Conservation (phyloP, 78 protist genomes). For the Planoprotostelium fungivorum region DNA sequence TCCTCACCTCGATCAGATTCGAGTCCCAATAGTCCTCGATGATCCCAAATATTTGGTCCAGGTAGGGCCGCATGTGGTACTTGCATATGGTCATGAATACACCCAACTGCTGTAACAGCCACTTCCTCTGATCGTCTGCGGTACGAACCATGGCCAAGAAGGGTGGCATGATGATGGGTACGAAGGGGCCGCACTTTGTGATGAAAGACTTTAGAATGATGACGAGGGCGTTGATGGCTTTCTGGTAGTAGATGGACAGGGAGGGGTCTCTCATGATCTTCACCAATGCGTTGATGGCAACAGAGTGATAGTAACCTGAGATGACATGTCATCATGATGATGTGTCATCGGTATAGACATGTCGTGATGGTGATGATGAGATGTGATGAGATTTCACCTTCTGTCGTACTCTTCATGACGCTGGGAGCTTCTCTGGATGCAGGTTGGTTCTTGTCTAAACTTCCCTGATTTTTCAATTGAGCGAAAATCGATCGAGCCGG, state of each 20-base stretch:
- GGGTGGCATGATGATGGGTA: constrained; percentile 65
- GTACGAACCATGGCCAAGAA: constrained; percentile 17
- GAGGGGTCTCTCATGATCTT: background rate
- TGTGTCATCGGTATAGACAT: background rate
- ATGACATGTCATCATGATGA: background rate
- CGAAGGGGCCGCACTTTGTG: constrained; percentile 59
- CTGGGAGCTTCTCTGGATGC: too few relatives aligned
- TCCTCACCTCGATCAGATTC: background rate
- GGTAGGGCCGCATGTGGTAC: constrained; percentile 73
- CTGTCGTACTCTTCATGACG: too few relatives aligned
- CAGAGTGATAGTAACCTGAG: background rate
- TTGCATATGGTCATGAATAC: constrained; percentile 61
- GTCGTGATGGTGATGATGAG: too few relatives aligned
- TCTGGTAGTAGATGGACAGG: constrained; percentile 10
- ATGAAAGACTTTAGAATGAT: constrained; percentile 53
- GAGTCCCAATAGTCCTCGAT: constrained; percentile 71
- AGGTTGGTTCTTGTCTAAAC: too few relatives aligned
- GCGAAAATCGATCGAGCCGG: background rate
- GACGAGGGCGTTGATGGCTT: constrained; percentile 39
- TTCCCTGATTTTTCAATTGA: too few relatives aligned
- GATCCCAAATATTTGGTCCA: constrained; percentile 37
- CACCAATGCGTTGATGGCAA: background rate
- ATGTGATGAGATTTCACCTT: too few relatives aligned
- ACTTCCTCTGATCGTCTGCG: constrained; percentile 30
- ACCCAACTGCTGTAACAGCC: constrained; percentile 56